A percentile compares a stretch with the other conserved stretches of the same genome.
Evolutionary conservation across 2,329 filamentous ascomycete species (phyloP).

Genomic region (Beauveria varroae): DNA sequence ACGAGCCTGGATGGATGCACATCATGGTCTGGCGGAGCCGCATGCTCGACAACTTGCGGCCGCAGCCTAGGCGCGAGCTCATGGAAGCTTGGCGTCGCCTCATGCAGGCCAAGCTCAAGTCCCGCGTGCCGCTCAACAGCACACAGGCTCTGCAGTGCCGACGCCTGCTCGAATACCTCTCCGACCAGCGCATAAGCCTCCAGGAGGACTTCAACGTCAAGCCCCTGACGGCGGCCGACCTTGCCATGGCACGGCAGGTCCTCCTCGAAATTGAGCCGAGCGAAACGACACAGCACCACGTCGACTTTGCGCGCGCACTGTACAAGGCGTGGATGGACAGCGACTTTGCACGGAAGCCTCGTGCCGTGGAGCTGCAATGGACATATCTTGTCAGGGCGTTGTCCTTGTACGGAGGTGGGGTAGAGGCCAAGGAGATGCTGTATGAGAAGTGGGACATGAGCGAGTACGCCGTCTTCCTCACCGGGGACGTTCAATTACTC

Average conservation of each 20-base stretch:
- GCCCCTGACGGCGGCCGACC: constrained; percentile 30
- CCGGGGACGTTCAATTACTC: constrained; percentile 18
- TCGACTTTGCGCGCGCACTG: constrained; percentile 38
- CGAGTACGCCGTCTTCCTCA: constrained; percentile 15
- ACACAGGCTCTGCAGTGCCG: constrained; percentile 53
- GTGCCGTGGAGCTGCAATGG: constrained; percentile 21
- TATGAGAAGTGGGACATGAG: constrained; percentile 23
- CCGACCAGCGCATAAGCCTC: constrained; percentile 14
- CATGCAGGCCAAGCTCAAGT: constrained; percentile 47
- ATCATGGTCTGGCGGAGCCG: constrained; percentile 62
- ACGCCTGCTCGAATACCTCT: constrained; percentile 55
- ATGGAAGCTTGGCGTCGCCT: constrained; percentile 57
- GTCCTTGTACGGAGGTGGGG: constrained; percentile 45
- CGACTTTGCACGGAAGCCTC: constrained; percentile 16
- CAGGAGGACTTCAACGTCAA: constrained; percentile 22
- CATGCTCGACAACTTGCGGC: constrained; percentile 54
- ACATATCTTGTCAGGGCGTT: constrained; percentile 32
- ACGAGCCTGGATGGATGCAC: constrained; percentile 63
- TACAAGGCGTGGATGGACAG: constrained; percentile 25
- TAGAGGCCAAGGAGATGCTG: constrained; percentile 43
- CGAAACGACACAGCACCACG: constrained; percentile 37
- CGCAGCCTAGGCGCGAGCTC: constrained; percentile 57
- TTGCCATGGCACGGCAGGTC: constrained; percentile 37
- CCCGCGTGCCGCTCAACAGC: constrained; percentile 48
- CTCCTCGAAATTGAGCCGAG: constrained; percentile 33